Percentiles rank a stretch among this genome's conserved stretches.
Evolutionary conservation across 106 monocot species (phyloP).

Genomic region (Allium sativum): DNA sequence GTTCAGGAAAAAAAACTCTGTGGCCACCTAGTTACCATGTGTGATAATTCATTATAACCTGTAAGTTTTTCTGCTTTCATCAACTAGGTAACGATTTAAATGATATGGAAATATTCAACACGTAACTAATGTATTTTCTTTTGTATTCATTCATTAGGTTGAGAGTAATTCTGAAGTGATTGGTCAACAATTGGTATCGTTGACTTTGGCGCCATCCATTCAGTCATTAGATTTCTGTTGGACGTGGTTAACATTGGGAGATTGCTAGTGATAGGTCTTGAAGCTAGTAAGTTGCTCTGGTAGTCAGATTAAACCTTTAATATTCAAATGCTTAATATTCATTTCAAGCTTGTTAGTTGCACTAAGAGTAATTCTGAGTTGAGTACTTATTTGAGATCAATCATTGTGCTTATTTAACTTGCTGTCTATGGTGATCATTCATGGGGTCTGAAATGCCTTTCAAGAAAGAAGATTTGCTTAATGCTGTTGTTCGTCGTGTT

Average conservation of each 20-base stretch:
- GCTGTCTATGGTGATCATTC: no score
- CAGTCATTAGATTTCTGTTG: constrained; percentile 10
- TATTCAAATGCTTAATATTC: no score
- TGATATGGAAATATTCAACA: no score
- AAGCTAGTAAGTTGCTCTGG: constrained; percentile 9
- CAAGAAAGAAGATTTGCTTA: no score
- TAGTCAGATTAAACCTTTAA: no score
- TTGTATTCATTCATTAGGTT: constrained; percentile 7
- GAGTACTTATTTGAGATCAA: no score
- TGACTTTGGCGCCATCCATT: constrained; percentile 13
- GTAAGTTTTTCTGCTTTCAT: constrained; percentile 8
- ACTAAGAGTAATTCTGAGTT: no score
- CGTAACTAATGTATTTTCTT: neutral
- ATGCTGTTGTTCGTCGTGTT: no score
- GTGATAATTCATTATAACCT: constrained; percentile 35
- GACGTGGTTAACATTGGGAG: constrained; percentile 27
- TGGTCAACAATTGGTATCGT: constrained; percentile 21
- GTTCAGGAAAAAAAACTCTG: constrained; percentile 42
- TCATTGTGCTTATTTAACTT: no score
- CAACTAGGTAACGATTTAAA: neutral
- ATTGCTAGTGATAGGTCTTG: constrained; percentile 15
- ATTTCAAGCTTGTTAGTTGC: no score
- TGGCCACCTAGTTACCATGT: constrained; percentile 50
- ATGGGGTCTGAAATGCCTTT: no score
- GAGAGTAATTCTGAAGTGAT: constrained; percentile 18